Evolutionary conservation across 2,329 filamentous ascomycete genomes (phyloP), one percentile per base, ranked within the genome.

Genomic region (Samsoniella hepiali): DNA sequence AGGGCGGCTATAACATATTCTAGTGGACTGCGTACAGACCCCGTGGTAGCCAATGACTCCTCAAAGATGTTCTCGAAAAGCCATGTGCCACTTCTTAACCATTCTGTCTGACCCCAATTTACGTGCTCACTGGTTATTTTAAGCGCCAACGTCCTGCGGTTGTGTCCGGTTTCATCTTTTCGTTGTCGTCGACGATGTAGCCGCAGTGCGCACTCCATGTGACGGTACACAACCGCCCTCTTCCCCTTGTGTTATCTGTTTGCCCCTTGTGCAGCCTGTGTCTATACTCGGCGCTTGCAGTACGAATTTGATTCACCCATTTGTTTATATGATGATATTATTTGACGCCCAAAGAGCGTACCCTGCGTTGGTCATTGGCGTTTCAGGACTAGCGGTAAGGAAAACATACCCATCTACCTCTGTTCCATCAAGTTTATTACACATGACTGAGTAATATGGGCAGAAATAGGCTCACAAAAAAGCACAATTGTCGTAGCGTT

Each of bases 201-300:
- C 56, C 44, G 42, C 42, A 29, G 31, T 5, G 13, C 56, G n/a
- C 32, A 47, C 3, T 49, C 56, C 27, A 58, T 6, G 31, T 49
- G 44, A 58, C 56, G 56, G 42, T 58, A 58, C 56, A 58, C 56
- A 58, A 31, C 31, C 44, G 56, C 42, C 17, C 7, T 11, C 9
- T 34, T 9, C 11, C 56, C 56, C 10, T 17, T 47, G 56, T 58
- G 49, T 22, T 27, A 27, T 58, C 3, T 15, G 42, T 29, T 47
- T 36, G 13, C n/a, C 32, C 31, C 42, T 29, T 58, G 56, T 49
- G 17, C 42, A 22, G 42, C 44, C 32, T 22, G 9, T 9, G 7
- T n/a, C 9, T 56, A 5, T 11, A 44, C n/a, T 3, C 9, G 27
- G 36, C 53, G 53, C 53, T 31, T 42, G n/a, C 22, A 22, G 22